phyloP scores from a whole-genome alignment of 495 filamentous ascomycete species.

The Neurospora sp. region DNA sequence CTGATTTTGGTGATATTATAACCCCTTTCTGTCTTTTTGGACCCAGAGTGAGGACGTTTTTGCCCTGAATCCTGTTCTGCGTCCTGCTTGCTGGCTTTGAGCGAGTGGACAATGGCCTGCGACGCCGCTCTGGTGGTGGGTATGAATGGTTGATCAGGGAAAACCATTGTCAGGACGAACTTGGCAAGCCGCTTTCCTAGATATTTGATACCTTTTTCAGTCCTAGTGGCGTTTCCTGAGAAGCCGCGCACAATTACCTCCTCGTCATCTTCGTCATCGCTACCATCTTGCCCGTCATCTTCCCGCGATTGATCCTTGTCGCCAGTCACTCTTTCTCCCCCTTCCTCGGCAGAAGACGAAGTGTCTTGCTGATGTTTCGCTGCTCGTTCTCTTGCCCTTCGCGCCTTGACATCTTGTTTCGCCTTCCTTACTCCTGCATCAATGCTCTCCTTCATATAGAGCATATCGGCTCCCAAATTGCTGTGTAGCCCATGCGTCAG shows the following conservation, averaged over 20 bases:
- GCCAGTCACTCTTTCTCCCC: background rate
- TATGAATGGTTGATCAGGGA: conserved; percentile 79
- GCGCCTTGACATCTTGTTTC: conserved; percentile 47
- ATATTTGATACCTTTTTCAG: conserved; percentile 92
- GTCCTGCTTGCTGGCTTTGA: conserved; percentile 21
- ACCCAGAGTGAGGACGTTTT: conserved; percentile 30
- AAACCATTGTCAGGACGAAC: conserved; percentile 78
- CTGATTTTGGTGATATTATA: conserved; percentile 93
- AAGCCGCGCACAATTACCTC: conserved; percentile 92
- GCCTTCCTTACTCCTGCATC: conserved; percentile 68
- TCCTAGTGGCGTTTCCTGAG: conserved; percentile 77
- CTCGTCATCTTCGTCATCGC: conserved; percentile 61
- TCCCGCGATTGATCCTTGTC: background rate
- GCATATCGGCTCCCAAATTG: conserved; percentile 95
- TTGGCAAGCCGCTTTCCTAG: conserved; percentile 91
- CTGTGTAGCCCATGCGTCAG: conserved; percentile 92
- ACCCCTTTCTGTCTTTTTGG: conserved; percentile 32
- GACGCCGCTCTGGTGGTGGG: conserved; percentile 51
- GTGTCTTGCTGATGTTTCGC: conserved; percentile 16
- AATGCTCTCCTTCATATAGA: conserved; percentile 94
- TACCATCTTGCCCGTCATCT: conserved; percentile 25
- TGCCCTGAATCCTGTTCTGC: conserved; percentile 16
- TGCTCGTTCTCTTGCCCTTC: conserved; percentile 38
- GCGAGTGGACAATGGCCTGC: conserved; percentile 28
- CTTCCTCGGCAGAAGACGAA: conserved; percentile 42